Evolutionary conservation across 2,329 filamentous ascomycete species (phyloP).

Genomic region (Teratosphaeria zuluensis): DNA sequence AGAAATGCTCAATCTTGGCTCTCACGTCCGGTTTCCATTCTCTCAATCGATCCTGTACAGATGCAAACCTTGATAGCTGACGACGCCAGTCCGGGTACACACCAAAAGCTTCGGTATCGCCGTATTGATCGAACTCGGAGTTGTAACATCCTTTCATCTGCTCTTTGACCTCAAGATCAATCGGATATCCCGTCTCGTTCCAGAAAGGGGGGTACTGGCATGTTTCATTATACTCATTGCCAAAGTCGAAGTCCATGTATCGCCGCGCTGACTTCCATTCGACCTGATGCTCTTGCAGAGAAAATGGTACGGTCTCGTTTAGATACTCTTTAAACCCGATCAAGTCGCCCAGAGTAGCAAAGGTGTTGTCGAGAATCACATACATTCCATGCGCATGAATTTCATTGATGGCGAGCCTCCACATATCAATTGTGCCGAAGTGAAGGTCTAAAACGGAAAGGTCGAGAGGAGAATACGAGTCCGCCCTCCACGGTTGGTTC

Average conservation of each 20-base stretch:
- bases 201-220: constrained; percentile 51
- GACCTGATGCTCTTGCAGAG: constrained; percentile 42
- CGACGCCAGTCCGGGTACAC: constrained; percentile 54
- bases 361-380: constrained; percentile 56
- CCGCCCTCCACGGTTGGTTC: constrained; percentile 47
- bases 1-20: constrained; percentile 49
- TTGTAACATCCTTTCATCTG: constrained; percentile 48
- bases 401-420: constrained; percentile 48
- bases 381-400: constrained; percentile 57
- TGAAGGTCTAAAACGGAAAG: constrained; percentile 55
- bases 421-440: constrained; percentile 50
- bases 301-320: constrained; percentile 49
- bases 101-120: constrained; percentile 54
- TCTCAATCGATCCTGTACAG: constrained; percentile 56
- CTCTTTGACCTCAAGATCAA: constrained; percentile 36
- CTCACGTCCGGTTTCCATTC: constrained; percentile 53
- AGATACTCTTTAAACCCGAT: constrained; percentile 53
- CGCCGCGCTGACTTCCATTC: no score
- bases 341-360: constrained; percentile 55
- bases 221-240: constrained; percentile 41
- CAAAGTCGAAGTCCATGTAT: no score
- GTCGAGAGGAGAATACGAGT: constrained; percentile 49
- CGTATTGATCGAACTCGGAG: constrained; percentile 56
- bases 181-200: constrained; percentile 46
- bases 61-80: constrained; percentile 56